These are phyloP conservation scores for Tetradesmus obliquus DNA, from an alignment of 139 green algal species.

Conservation along the genomic window DNA sequence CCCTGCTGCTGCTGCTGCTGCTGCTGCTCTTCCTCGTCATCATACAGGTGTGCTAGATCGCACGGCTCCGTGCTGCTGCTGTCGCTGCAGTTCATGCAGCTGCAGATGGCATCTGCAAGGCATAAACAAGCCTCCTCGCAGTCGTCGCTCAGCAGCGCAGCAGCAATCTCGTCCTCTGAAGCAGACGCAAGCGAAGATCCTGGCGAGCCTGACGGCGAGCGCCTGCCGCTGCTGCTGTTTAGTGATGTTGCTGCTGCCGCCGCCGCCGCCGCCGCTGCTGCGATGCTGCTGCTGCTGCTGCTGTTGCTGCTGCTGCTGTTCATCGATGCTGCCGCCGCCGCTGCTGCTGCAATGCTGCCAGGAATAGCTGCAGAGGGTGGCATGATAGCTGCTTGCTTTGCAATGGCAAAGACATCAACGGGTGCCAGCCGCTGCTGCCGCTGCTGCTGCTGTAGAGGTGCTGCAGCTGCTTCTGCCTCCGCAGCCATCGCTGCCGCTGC, in stretches of 20 bases:
- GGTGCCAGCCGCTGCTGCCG: not conserved
- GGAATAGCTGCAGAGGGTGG: constrained; percentile 2
- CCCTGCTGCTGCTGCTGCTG: constrained; percentile 23
- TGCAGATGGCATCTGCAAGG: constrained; percentile 37
- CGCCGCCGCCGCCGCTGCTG: not conserved
- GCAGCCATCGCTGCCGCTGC: not conserved
- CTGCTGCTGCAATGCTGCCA: not conserved
- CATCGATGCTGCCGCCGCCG: not conserved
- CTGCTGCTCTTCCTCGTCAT: not conserved
- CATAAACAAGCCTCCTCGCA: constrained; percentile 37
- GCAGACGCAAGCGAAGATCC: not conserved
- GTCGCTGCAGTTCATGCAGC: constrained; percentile 1
- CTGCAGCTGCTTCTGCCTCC: not conserved
- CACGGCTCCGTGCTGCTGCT: not conserved
- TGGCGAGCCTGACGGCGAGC: not conserved
- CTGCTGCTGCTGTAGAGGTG: constrained; percentile 11
- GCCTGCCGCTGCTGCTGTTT: not conserved
- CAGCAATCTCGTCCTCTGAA: constrained; percentile 36
- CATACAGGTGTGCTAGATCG: not conserved
- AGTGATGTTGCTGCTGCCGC: not conserved
- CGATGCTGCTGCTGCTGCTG: not conserved
- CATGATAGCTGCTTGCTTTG: not conserved
- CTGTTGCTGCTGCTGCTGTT: not conserved
- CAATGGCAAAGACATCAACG: not conserved
- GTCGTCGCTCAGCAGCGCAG: constrained; percentile 35